Conservation (phyloP, 257 asterid species). For the Solanum appendiculatum region DNA sequence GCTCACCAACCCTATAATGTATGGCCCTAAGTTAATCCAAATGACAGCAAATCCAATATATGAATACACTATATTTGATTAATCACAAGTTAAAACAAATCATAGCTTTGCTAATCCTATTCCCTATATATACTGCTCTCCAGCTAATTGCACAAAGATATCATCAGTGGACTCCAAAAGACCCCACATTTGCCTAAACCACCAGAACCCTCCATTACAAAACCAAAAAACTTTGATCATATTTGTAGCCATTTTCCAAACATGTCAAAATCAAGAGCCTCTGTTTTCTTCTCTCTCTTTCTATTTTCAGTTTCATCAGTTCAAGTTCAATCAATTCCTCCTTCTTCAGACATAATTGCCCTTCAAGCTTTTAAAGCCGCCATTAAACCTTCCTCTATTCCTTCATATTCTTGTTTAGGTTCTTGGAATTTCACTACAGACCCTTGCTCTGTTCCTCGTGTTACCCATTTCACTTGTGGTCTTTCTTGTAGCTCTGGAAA, state of each 20-base stretch:
- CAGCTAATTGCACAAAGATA: background rate
- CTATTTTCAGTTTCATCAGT: conserved; percentile 5
- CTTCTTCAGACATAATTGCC: conserved; percentile 43
- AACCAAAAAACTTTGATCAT: background rate
- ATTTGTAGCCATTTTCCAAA: background rate
- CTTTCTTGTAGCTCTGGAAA: conserved; percentile 43
- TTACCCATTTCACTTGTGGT: conserved; percentile 76
- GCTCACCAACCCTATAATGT: conserved; percentile 1
- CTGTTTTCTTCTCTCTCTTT: conserved; percentile 11
- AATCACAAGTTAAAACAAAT: background rate
- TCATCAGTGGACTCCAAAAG: background rate
- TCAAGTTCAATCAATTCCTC: conserved; percentile 29
- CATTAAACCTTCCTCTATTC: conserved; percentile 45
- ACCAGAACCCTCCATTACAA: background rate
- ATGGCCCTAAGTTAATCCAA: background rate
- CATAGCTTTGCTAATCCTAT: background rate
- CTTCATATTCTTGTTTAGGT: conserved; percentile 69
- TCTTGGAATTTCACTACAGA: conserved; percentile 87
- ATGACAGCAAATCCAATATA: background rate
- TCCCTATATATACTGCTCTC: background rate
- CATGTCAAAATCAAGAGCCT: conserved; percentile 4
- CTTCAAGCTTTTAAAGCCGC: conserved; percentile 70
- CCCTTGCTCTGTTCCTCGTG: conserved; percentile 72
- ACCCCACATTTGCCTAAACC: background rate
- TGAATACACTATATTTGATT: background rate